Evolutionary conservation across 805 yeast genomes (phyloP).

Genomic region (Clavispora fructus): DNA sequence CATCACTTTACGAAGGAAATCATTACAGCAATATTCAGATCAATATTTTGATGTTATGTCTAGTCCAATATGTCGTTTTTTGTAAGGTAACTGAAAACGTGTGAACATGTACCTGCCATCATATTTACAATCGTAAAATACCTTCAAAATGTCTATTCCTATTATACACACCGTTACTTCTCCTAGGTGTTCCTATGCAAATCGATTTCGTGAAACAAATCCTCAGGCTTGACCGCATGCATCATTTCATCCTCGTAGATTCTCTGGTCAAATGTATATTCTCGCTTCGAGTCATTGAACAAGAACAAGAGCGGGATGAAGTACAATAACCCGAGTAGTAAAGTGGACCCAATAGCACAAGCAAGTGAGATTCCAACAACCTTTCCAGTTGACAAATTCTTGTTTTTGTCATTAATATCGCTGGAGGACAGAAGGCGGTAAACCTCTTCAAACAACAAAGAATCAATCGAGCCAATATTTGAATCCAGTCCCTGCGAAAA

Average conservation of each 20-base stretch:
- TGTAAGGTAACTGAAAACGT: no score
- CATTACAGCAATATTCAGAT: background rate
- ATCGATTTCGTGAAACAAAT: constrained; percentile 41
- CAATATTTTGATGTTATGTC: no score
- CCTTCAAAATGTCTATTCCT: background rate
- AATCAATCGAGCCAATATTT: constrained; percentile 23
- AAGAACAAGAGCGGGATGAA: constrained; percentile 35
- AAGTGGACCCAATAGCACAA: constrained; percentile 40
- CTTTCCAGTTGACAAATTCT: constrained; percentile 31
- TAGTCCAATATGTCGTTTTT: no score
- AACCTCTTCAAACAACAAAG: constrained; percentile 31
- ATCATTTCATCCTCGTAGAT: constrained; percentile 41
- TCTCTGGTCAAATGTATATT: constrained; percentile 24
- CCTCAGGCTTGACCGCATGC: constrained; percentile 40
- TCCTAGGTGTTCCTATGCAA: constrained; percentile 28
- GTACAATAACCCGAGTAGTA: constrained; percentile 36
- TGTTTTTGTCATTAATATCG: constrained; percentile 18
- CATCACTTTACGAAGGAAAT: constrained; percentile 4
- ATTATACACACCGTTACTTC: background rate
- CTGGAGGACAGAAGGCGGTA: constrained; percentile 32
- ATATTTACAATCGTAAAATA: background rate
- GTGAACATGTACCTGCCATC: no score
- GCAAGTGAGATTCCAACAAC: constrained; percentile 43
- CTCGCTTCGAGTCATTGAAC: constrained; percentile 21
- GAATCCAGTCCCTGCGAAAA: constrained; percentile 29